These are phyloP conservation scores for Tricholoma flavovirens DNA, from an alignment of 768 basidiomycete genomes.

Conservation along the genomic window DNA sequence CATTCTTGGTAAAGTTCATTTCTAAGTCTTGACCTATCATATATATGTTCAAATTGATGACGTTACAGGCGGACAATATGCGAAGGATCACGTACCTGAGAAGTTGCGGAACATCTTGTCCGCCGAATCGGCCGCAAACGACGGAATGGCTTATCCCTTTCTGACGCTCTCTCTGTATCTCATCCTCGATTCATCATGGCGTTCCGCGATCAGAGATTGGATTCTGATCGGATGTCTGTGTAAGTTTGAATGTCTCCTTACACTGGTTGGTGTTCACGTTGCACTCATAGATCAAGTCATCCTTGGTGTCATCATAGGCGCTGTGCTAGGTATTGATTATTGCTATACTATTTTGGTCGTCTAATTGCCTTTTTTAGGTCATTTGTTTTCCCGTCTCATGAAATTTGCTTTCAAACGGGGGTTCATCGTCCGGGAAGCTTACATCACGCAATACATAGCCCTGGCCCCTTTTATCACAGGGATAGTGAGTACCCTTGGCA, in stretches of 20 bases:
- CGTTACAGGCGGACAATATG: conserved; percentile 59
- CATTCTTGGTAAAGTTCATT: conserved; percentile 68
- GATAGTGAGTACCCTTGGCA: conserved; percentile 72
- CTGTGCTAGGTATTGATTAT: conserved; percentile 44
- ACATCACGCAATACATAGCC: conserved; percentile 77
- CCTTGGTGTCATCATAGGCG: conserved; percentile 66
- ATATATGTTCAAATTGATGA: background rate
- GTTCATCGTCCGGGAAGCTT: conserved; percentile 77
- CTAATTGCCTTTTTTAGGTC: conserved; percentile 44
- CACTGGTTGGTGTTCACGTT: background rate
- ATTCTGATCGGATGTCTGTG: conserved; percentile 80
- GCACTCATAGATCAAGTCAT: conserved; percentile 64
- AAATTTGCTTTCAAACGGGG: conserved; percentile 54
- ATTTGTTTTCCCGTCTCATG: conserved; percentile 68
- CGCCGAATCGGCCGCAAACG: conserved; percentile 92
- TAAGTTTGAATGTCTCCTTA: conserved; percentile 22
- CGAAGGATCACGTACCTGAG: conserved; percentile 59
- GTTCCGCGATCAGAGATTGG: conserved; percentile 77
- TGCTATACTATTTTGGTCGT: conserved; percentile 76
- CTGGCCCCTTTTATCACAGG: conserved; percentile 71
- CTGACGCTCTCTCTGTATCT: conserved; percentile 83
- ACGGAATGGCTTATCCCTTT: conserved; percentile 94
- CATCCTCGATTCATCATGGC: conserved; percentile 57
- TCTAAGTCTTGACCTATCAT: background rate
- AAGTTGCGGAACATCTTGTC: conserved; percentile 78